Base-by-base conservation (phyloP, 1,284 basidiomycete species). In the Phellopilus nigrolimitatus region DNA sequence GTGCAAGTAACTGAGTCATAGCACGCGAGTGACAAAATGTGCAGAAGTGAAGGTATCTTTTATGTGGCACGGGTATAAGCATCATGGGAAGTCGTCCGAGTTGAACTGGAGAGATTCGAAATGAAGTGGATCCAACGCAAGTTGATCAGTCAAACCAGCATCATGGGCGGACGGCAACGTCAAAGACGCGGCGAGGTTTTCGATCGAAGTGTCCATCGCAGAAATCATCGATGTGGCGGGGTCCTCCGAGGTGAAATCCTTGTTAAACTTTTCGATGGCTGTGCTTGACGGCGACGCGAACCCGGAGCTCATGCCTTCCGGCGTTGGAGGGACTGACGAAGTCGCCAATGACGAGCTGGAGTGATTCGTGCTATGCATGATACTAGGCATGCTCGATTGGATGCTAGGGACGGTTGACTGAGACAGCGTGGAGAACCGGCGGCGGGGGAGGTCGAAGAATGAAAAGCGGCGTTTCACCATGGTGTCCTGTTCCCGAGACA, bases 81-180 rank as follows among this genome's bases (percentile, higher is more conserved):
- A 38, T 53, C 34, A 53, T 33, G 44, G 40, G 36, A 55, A 55
- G 37, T 45, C 53, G 36, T 51, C 48, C 28, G 49, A 51, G 39
- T 51, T 24, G 39, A 55, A 51, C 22, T 55, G 43, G 30, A 56
- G 19, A 13, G 54, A 56, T 44, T 56, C 54, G 30, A 56, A 51
- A 33, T 49, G 44, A 31, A 52, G 50, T 15, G 46, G 50, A 19
- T 52, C 50, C 10, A 52, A 30, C 10, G 38, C 15, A 15, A 51
- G 53, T 25, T 25, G 19, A 28, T 27, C 22, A 17, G 45, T 37
- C 3, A 46, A 15, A 12, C 22, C 36, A n/a, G 19, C 36, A n/a
- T 27, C 8, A 24, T 51, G 42, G 12, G 49, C 39, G 8, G 46
- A 34, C 1, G 44, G 54, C 7, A 51, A 17, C n/a, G 54, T 28